Base-by-base conservation (phyloP, 441 rosid species). In the Populus tomentosa region DNA sequence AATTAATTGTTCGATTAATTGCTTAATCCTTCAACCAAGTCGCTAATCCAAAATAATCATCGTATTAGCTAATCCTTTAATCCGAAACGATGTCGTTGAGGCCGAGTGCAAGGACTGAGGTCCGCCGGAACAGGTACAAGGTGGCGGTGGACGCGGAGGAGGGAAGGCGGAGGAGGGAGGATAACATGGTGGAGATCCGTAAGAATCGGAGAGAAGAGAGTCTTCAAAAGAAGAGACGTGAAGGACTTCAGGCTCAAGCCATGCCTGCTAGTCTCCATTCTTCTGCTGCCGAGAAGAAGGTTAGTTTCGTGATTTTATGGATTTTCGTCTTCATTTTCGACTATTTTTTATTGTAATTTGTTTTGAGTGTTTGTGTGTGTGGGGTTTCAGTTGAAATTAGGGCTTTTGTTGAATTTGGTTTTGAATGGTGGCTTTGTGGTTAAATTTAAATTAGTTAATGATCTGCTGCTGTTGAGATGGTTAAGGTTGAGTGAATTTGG, bases 181-280 rank as follows among this genome's bases (percentile, higher is more conserved):
- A 95, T 62, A 90, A 89, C 80, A 87, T 93, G 98, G 98, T 94
- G 77, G 98, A 93, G 95, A 94, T 93, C 86, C 89, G 98, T 62
- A 94, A 94, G 89, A 93, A 79, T 75, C 90, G 89, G n/a, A 85
- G 95, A 64, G 97, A 93, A 77, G 95, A 93, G 88, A 91, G 92
- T 82, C 79, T 95, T 75, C 91, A 85, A 87, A 94, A 91, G 87
- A 94, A 93, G 86, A 84, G 97, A 40, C 97, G 97, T 7, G 97
- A 93, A 71, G 94, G 94, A 36, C 83, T 93, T 28, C 94, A 87
- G 79, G 77, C 91, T n/a, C 89, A 88, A 86, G 75, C 82, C 35
- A 36, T 84, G 46, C 84, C 90, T 8, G 76, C 91, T 70, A 71
- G 88, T 63, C 53, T 86, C 79, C 90, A 83, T 70, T 83, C 92